phyloP scores from a whole-genome alignment of 306 rosid genomes.

The Trifolium dubium region DNA sequence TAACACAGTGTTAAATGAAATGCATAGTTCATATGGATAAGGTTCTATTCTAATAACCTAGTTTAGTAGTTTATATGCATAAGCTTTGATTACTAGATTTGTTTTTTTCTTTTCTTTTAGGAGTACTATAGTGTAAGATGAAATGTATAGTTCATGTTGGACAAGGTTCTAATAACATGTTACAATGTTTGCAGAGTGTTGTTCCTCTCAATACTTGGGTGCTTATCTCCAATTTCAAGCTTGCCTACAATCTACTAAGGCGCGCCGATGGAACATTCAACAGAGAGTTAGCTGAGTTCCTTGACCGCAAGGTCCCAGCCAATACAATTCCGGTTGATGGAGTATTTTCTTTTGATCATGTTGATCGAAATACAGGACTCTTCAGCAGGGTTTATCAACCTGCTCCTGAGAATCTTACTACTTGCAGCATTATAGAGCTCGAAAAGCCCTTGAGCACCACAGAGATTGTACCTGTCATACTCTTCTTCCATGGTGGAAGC shows the following conservation, averaged over 20 bases:
- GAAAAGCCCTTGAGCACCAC: conserved; percentile 71
- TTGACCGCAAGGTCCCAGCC: conserved; percentile 79
- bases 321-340: conserved; percentile 79
- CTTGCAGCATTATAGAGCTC: conserved; percentile 58
- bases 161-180: conserved; percentile 32
- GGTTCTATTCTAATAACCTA: background rate
- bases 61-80: background rate
- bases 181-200: conserved; percentile 61
- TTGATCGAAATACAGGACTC: conserved; percentile 68
- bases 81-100: conserved; percentile 16
- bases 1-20: background rate
- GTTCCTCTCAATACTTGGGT: conserved; percentile 97
- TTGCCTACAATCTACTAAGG: conserved; percentile 84
- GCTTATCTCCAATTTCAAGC: conserved; percentile 91
- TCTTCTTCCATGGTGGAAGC: conserved; percentile 93
- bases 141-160: conserved; percentile 15
- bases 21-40: conserved; percentile 8
- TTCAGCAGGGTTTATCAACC: conserved; percentile 70
- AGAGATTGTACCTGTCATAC: conserved; percentile 70
- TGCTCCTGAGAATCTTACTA: conserved; percentile 55
- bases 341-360: conserved; percentile 85
- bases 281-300: conserved; percentile 80
- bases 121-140: background rate
- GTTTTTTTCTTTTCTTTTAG: background rate
- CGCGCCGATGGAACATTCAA: conserved; percentile 92